phyloP scores from a whole-genome alignment of 345 rosid species.

The Eutrema heterophyllum region DNA sequence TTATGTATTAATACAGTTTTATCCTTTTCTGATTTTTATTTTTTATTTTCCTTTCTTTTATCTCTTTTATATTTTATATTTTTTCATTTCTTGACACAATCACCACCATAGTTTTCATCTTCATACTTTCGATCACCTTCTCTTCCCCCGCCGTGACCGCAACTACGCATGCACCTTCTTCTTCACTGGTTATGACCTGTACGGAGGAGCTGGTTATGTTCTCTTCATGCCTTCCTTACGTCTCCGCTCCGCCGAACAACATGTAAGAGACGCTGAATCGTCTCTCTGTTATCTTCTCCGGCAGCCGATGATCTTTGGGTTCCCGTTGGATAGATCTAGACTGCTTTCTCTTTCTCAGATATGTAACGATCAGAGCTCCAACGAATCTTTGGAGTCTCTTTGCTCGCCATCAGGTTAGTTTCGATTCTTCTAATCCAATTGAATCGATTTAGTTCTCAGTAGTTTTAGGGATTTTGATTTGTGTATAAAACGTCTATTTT shows the following conservation, averaged over 20 bases:
- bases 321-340: slow-evolving; percentile 66
- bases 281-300: slow-evolving; percentile 61
- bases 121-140: slow-evolving; percentile 15
- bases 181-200: slow-evolving; percentile 34
- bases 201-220: slow-evolving; percentile 52
- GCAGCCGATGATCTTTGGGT: slow-evolving; percentile 64
- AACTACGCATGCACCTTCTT: slow-evolving; percentile 23
- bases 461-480: neutral
- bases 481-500: neutral
- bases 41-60: no score
- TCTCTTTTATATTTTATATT: no score
- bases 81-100: no score
- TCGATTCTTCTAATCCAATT: neutral
- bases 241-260: slow-evolving; percentile 62
- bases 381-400: slow-evolving; percentile 36
- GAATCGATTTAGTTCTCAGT: neutral
- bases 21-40: no score
- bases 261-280: slow-evolving; percentile 33
- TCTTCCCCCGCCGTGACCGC: slow-evolving; percentile 5
- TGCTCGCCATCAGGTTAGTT: slow-evolving; percentile 43
- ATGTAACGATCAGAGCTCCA: slow-evolving; percentile 30
- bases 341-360: slow-evolving; percentile 47
- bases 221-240: slow-evolving; percentile 73
- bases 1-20: no score
- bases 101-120: neutral